Conservation (phyloP, 495 filamentous ascomycete species). For the Aspergillus conjunctus region DNA sequence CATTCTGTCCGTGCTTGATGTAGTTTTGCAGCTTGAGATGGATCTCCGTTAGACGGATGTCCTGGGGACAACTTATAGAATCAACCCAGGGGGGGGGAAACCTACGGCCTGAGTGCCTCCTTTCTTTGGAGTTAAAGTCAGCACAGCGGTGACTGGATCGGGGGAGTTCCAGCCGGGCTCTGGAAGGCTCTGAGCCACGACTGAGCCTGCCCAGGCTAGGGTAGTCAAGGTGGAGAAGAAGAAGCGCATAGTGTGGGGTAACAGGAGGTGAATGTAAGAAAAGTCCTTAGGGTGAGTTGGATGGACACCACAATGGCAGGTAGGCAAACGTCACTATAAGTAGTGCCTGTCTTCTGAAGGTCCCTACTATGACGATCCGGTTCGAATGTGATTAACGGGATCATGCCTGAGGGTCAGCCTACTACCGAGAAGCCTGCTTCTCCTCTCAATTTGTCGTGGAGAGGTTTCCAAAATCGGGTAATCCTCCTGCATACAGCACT, state of each 20-base stretch:
- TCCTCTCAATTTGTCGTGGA: too few species aligned
- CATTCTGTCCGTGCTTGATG: constrained; percentile 1
- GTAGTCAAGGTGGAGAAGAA: constrained; percentile 3
- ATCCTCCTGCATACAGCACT: too few species aligned
- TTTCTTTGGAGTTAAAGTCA: background rate
- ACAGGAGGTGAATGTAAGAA: background rate
- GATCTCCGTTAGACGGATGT: background rate
- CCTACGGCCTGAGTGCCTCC: background rate
- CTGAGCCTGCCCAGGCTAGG: background rate
- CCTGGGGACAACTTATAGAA: background rate
- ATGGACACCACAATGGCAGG: background rate
- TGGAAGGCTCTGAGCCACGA: background rate
- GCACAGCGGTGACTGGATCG: background rate
- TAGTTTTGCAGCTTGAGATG: background rate
- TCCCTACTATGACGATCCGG: background rate
- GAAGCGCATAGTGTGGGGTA: constrained; percentile 6
- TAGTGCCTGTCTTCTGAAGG: background rate
- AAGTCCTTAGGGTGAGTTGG: background rate
- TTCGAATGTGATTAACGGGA: background rate
- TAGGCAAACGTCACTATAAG: background rate
- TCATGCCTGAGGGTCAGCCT: background rate
- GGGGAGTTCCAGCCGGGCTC: constrained; percentile 3
- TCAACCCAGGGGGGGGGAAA: background rate
- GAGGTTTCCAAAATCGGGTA: too few species aligned
- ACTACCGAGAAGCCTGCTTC: background rate